Conservation (phyloP, 129 eudicot species). For the Gnaphalium uliginosum region DNA sequence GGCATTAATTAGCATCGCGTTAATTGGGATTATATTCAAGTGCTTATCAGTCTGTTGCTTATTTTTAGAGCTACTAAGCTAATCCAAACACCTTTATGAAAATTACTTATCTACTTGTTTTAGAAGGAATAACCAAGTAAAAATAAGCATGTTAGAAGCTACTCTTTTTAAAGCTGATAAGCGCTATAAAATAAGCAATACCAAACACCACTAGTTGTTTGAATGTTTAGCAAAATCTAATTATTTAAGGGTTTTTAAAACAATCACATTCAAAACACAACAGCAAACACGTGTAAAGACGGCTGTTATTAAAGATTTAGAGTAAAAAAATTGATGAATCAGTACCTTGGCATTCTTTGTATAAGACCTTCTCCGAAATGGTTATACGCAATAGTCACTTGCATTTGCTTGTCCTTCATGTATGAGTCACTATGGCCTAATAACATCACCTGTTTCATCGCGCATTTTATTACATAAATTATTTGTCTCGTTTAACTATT, state of each 20-base stretch:
- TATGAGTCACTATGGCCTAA: constrained; percentile 91
- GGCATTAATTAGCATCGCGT: no score
- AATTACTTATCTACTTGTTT: no score
- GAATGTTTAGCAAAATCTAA: neutral
- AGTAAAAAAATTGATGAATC: neutral
- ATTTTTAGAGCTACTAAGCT: no score
- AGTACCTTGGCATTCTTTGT: constrained; percentile 96
- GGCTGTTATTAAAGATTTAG: no score
- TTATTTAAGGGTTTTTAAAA: neutral
- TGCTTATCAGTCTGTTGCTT: no score
- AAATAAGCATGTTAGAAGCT: no score
- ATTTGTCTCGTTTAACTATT: neutral
- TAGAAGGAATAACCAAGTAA: no score
- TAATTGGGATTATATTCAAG: no score
- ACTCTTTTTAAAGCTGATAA: no score
- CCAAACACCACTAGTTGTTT: neutral
- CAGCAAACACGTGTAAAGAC: neutral
- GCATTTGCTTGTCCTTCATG: constrained; percentile 78
- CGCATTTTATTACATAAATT: neutral
- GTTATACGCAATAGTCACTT: constrained; percentile 88
- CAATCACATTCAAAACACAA: no score
- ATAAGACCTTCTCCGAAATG: constrained; percentile 93
- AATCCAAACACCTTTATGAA: no score
- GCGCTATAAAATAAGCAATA: neutral
- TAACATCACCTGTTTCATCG: constrained; percentile 66